A percentile compares a stretch with the other conserved stretches of the same genome.
These are phyloP conservation scores for Spongiforma sp. DNA, from an alignment of 1,284 basidiomycete species.

Conservation along the genomic window DNA sequence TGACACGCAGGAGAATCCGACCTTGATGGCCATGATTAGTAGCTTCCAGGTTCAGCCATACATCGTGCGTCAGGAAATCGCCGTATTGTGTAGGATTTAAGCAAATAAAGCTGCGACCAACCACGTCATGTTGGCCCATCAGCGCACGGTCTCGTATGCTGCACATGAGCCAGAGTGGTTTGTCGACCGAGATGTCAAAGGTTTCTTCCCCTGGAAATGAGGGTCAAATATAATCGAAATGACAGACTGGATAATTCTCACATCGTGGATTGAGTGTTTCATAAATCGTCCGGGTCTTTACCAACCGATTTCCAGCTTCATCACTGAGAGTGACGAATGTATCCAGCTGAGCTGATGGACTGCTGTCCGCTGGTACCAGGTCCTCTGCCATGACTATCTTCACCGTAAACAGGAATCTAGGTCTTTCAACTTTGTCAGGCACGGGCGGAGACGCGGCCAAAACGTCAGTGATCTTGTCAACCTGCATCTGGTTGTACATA, in stretches of 20 bases:
- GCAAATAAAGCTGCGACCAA: conserved; percentile 92
- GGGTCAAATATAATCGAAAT: conserved; percentile 5
- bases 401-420: conserved; percentile 89
- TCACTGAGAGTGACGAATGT: conserved; percentile 96
- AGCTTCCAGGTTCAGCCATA: conserved; percentile 93
- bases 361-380: conserved; percentile 74
- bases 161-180: conserved; percentile 94
- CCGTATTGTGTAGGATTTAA: conserved; percentile 90
- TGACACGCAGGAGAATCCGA: conserved; percentile 86
- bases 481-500: conserved; percentile 92
- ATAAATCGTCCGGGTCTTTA: conserved; percentile 96
- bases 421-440: conserved; percentile 67
- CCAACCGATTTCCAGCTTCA: conserved; percentile 87
- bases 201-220: conserved; percentile 86
- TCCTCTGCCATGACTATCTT: conserved; percentile 93
- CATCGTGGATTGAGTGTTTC: conserved; percentile 91
- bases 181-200: conserved; percentile 92
- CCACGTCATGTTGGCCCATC: conserved; percentile 89
- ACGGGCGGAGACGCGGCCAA: conserved; percentile 67
- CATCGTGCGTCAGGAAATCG: conserved; percentile 90
- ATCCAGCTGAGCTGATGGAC: conserved; percentile 75
- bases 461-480: conserved; percentile 84
- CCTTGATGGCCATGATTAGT: conserved; percentile 56
- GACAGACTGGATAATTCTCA: conserved; percentile 44
- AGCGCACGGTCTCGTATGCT: conserved; percentile 92